Base-by-base conservation (phyloP, 2,329 filamentous ascomycete species). In the Nakataea oryzae region DNA sequence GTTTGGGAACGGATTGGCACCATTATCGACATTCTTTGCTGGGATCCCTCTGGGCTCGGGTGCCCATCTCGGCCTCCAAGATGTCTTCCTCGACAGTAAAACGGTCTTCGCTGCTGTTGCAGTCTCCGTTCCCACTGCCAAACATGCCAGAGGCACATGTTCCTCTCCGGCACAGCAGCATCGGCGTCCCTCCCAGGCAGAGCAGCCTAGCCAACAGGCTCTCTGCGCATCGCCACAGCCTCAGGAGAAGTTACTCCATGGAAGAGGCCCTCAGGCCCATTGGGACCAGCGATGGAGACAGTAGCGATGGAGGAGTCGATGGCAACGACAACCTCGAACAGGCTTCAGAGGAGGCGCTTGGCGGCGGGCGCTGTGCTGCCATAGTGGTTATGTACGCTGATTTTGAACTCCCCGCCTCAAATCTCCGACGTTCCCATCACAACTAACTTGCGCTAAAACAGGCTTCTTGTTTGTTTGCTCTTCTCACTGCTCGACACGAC, bases 401-500 rank as follows among this genome's bases (percentile, higher is more conserved):
- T 28, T 28, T 26, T 17, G 58, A 54, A 11, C 21, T 3, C 13
- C 32, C 27, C 26, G 28, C 28, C 34, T 26, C 26, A 21, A 12
- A 12, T 21, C 34, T 17, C 14, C 26, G 8, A 21, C 32, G 2
- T 24, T 14, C 28, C 29, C 14, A 12, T 50, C 58, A 47, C 58
- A 41, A 17, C 57, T 59, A 59, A 59, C 57, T 47, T n/a, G 21
- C 4, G n/a, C 17, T 13, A 50, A 47, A 28, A 58, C 29, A 68
- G 67, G 54, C 62, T 69, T 14, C 41, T 69, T 12, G n/a, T 62
- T 3, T 66, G 66, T 13, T 66, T 69, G 34, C 65, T 69, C 30
- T 68, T 69, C 59, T 69, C 67, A 5, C 63, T 69, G 5, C 59
- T 69, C 9, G 67, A 69, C 41, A 68, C 65, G 21, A 68, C 67